Conservation (phyloP, 2,329 filamentous ascomycete genomes). For the Fusarium armeniacum region DNA sequence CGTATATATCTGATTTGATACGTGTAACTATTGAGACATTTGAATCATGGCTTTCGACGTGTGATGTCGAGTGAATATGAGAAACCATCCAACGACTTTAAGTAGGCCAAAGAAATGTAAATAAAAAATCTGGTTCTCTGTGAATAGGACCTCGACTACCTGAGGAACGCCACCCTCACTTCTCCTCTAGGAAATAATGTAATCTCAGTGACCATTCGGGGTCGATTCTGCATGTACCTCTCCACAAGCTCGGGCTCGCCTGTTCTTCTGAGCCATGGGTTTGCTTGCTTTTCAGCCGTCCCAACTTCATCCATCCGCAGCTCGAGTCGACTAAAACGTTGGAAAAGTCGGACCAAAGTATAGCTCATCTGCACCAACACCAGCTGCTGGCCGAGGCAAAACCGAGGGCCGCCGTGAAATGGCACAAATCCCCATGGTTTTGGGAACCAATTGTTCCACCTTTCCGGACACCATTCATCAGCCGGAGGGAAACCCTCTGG, state of each 20-base stretch:
- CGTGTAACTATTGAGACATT: neutral
- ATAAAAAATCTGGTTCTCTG: neutral
- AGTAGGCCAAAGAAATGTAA: constrained; percentile 1
- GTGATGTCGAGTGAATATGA: neutral
- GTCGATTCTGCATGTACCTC: constrained; percentile 11
- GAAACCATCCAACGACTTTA: neutral
- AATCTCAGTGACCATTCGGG: constrained; percentile 10
- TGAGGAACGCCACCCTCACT: neutral
- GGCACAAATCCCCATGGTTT: constrained; percentile 7
- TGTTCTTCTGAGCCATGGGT: constrained; percentile 5
- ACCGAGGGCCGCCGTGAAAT: constrained; percentile 4
- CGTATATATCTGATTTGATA: neutral
- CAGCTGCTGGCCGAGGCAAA: constrained; percentile 5
- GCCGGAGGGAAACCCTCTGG: neutral
- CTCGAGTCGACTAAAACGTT: constrained; percentile 8
- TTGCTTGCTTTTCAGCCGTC: constrained; percentile 1
- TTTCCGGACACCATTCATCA: constrained; percentile 1
- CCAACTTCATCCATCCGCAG: constrained; percentile 4
- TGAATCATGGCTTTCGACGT: neutral
- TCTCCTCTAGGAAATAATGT: constrained; percentile 4
- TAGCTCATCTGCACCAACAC: constrained; percentile 4
- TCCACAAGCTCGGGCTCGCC: constrained; percentile 3
- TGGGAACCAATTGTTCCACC: constrained; percentile 7
- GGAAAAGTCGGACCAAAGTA: constrained; percentile 9
- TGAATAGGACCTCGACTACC: neutral